Percentiles rank a stretch among this genome's conserved stretches.
Conservation (phyloP, 2,329 filamentous ascomycete species). For the Allantophomopsis lycopodina region DNA sequence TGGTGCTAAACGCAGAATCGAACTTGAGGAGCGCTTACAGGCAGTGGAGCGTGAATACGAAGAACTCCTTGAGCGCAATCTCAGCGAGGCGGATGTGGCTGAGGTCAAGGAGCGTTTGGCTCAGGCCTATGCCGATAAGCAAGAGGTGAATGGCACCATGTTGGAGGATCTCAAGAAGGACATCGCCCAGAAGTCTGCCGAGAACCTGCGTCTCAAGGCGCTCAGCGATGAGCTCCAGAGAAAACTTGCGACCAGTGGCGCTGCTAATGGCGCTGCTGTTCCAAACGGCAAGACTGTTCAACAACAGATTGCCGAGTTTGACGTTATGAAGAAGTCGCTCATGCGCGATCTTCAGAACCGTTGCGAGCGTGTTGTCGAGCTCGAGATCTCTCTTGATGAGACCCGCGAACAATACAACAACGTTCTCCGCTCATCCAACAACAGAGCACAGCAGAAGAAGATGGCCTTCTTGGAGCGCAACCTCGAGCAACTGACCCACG, state of each 20-base stretch:
- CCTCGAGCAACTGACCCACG: conserved; percentile 91
- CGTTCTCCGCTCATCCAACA: conserved; percentile 90
- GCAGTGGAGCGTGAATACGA: conserved; percentile 74
- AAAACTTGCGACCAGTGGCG: conserved; percentile 50
- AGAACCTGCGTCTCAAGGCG: conserved; percentile 68
- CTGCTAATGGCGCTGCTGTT: conserved; percentile 39
- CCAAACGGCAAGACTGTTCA: conserved; percentile 78
- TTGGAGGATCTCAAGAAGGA: conserved; percentile 67
- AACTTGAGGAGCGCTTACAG: conserved; percentile 64
- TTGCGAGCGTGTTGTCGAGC: conserved; percentile 93
- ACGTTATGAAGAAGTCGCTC: conserved; percentile 98
- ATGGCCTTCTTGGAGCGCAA: conserved; percentile 99
- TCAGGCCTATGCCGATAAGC: conserved; percentile 62
- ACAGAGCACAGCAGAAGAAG: conserved; percentile 98
- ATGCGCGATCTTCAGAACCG: conserved; percentile 98
- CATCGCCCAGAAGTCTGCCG: conserved; percentile 62
- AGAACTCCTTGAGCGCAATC: conserved; percentile 63
- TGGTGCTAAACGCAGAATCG: conserved; percentile 54
- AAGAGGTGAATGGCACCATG: conserved; percentile 59
- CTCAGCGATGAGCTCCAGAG: conserved; percentile 71
- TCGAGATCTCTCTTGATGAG: conserved; percentile 95
- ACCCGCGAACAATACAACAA: conserved; percentile 99
- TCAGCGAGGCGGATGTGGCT: conserved; percentile 65
- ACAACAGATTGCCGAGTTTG: conserved; percentile 96
- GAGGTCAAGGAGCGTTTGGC: conserved; percentile 73